Percentiles rank a stretch among this genome's conserved stretches.
phyloP scores from a whole-genome alignment of 2,329 filamentous ascomycete species.

The Apiospora rasikravindrae region DNA sequence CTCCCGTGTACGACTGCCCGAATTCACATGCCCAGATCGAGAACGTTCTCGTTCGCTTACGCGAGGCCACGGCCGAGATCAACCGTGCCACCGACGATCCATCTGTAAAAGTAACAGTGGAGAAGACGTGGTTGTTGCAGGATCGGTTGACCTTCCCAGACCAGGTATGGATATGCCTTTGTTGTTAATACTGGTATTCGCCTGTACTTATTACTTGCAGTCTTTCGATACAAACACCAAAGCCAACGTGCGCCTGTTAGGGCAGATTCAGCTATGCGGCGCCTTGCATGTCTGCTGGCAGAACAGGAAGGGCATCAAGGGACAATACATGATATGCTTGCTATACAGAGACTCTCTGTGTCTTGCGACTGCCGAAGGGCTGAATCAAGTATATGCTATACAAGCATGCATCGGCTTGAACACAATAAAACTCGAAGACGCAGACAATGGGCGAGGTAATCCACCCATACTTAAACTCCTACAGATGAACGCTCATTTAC shows the following conservation, averaged over 20 bases:
- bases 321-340: slow-evolving; percentile 83
- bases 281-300: slow-evolving; percentile 85
- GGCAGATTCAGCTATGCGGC: slow-evolving; percentile 81
- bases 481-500: slow-evolving; percentile 24
- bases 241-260: slow-evolving; percentile 68
- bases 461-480: neutral
- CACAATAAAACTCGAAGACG: slow-evolving; percentile 70
- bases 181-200: neutral
- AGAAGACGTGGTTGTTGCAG: slow-evolving; percentile 85
- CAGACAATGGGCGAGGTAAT: slow-evolving; percentile 76
- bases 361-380: slow-evolving; percentile 70
- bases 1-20: slow-evolving; percentile 84
- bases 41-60: slow-evolving; percentile 71
- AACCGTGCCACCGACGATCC: slow-evolving; percentile 84
- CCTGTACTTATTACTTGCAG: neutral
- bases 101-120: slow-evolving; percentile 69
- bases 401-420: slow-evolving; percentile 75
- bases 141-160: slow-evolving; percentile 78
- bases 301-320: slow-evolving; percentile 68
- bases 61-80: slow-evolving; percentile 78
- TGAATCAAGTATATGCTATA: slow-evolving; percentile 72
- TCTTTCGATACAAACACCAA: slow-evolving; percentile 58
- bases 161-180: slow-evolving; percentile 57
- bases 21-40: slow-evolving; percentile 81
- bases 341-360: slow-evolving; percentile 84